Conservation (phyloP, 345 rosid genomes). For the Eucalyptus marginata region DNA sequence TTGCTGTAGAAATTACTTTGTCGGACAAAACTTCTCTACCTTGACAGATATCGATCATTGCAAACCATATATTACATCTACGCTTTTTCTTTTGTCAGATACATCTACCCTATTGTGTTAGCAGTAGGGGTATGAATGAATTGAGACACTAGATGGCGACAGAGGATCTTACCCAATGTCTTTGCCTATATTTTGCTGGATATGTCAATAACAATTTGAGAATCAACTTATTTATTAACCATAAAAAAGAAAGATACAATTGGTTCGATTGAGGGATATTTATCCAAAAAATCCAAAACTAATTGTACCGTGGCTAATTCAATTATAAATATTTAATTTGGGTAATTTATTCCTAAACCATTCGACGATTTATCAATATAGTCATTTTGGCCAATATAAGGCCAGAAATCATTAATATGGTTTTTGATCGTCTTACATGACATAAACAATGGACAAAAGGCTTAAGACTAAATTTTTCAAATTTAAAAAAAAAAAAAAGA, state of each 20-base stretch:
- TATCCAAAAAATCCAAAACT: background rate
- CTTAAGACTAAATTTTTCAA: background rate
- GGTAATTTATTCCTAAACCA: background rate
- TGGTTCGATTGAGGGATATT: background rate
- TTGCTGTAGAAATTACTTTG: background rate
- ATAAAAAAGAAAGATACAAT: background rate
- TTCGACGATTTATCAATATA: rapidly evolving
- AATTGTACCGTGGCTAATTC: background rate
- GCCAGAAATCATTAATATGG: background rate
- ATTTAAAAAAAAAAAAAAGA: too few relatives aligned
- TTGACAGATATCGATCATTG: background rate
- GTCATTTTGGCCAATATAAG: background rate
- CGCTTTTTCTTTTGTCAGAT: background rate
- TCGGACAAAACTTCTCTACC: background rate
- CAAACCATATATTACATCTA: background rate
- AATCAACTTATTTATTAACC: background rate
- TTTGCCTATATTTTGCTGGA: background rate
- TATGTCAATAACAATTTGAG: background rate
- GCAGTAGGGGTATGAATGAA: background rate
- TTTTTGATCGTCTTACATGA: too few relatives aligned
- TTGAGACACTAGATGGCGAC: background rate
- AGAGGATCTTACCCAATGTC: background rate
- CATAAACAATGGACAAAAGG: background rate
- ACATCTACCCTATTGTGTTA: background rate
- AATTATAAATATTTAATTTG: too few relatives aligned